Percentiles rank a stretch among this genome's conserved stretches.
These are phyloP conservation scores for Penicillium samsonianum DNA, from an alignment of 495 filamentous ascomycete species.

Conservation along the genomic window DNA sequence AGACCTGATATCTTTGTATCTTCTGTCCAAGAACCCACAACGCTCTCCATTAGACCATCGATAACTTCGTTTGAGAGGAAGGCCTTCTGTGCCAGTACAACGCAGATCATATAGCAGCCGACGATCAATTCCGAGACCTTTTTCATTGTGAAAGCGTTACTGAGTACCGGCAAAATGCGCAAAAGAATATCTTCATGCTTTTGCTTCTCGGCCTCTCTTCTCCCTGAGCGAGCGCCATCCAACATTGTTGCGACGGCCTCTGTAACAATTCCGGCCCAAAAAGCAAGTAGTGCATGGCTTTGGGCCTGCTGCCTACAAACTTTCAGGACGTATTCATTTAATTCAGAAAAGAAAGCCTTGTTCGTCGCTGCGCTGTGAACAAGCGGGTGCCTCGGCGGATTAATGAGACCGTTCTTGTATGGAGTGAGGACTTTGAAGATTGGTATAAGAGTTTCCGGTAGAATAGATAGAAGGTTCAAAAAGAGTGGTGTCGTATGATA, in stretches of 20 bases:
- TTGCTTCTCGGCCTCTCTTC: slow-evolving; percentile 62
- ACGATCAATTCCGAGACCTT: slow-evolving; percentile 73
- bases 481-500: slow-evolving; percentile 85
- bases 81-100: slow-evolving; percentile 79
- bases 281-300: slow-evolving; percentile 73
- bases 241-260: slow-evolving; percentile 81
- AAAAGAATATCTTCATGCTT: slow-evolving; percentile 79
- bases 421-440: slow-evolving; percentile 84
- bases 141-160: slow-evolving; percentile 71
- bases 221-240: slow-evolving; percentile 70
- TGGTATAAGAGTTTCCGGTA: slow-evolving; percentile 68
- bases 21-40: slow-evolving; percentile 70
- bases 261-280: slow-evolving; percentile 83
- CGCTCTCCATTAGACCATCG: slow-evolving; percentile 79
- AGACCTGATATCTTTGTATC: slow-evolving; percentile 74
- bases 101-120: slow-evolving; percentile 86
- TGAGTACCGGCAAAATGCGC: slow-evolving; percentile 71
- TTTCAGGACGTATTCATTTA: slow-evolving; percentile 74
- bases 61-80: slow-evolving; percentile 72
- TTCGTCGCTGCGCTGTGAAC: slow-evolving; percentile 78
- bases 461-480: slow-evolving; percentile 74
- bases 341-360: slow-evolving; percentile 61
- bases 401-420: slow-evolving; percentile 71
- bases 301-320: slow-evolving; percentile 66
- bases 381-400: slow-evolving; percentile 75